These are phyloP conservation scores for Arthonia radiata DNA, from an alignment of 495 filamentous ascomycete species.

Conservation along the genomic window DNA sequence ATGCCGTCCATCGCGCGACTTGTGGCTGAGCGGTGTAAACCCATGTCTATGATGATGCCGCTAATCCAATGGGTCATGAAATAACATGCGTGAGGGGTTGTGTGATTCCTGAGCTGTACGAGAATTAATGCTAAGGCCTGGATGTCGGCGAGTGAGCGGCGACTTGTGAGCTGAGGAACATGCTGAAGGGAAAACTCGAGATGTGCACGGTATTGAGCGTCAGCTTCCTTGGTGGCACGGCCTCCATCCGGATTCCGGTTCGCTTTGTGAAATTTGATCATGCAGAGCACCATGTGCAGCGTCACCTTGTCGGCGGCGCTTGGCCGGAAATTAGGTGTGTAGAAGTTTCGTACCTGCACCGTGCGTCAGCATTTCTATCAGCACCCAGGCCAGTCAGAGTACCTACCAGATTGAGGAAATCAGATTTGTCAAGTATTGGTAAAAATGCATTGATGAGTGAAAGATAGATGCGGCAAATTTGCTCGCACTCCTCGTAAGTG, in stretches of 20 bases:
- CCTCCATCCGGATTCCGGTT: conserved; percentile 36
- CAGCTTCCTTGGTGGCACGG: conserved; percentile 18
- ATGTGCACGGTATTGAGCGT: conserved; percentile 38
- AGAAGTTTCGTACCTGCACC: conserved; percentile 25
- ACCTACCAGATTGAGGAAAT: conserved; percentile 38
- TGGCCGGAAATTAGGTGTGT: conserved; percentile 32
- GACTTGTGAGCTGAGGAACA: conserved; percentile 33
- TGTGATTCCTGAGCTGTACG: conserved; percentile 43
- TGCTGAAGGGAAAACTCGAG: conserved; percentile 48
- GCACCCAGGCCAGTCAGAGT: background rate
- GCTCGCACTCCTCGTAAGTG: too few species aligned
- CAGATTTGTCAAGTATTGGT: conserved; percentile 44
- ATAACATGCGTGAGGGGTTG: conserved; percentile 52
- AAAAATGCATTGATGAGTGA: conserved; percentile 44
- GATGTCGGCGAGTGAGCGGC: conserved; percentile 33
- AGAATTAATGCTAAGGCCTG: conserved; percentile 48
- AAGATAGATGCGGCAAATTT: too few species aligned
- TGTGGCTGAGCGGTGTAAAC: conserved; percentile 44
- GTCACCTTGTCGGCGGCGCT: conserved; percentile 39
- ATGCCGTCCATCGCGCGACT: conserved; percentile 26
- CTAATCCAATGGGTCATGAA: conserved; percentile 34
- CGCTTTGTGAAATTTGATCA: conserved; percentile 49
- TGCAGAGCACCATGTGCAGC: conserved; percentile 55
- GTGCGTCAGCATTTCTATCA: conserved; percentile 2
- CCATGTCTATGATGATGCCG: conserved; percentile 40